Percentiles rank a stretch among this genome's conserved stretches.
Conservation (phyloP, 2,329 filamentous ascomycete genomes). For the Juglanconis sp. region DNA sequence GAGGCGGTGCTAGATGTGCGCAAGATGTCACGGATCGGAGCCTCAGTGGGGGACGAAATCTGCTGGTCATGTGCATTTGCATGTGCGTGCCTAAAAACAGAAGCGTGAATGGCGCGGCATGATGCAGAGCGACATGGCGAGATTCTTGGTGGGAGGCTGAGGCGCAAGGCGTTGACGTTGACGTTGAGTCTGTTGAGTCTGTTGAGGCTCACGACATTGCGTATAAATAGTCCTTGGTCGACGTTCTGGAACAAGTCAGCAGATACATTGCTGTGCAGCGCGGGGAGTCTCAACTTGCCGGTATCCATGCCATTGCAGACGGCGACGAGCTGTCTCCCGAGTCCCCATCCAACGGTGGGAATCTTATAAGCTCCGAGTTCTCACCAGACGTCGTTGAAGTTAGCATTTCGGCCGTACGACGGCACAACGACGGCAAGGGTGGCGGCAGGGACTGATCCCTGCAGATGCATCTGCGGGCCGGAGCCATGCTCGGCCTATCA, state of each 20-base stretch:
- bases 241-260: not conserved
- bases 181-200: too few species aligned
- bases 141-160: not conserved
- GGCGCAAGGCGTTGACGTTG: not conserved
- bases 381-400: not conserved
- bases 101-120: too few species aligned
- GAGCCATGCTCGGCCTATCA: constrained; percentile 9
- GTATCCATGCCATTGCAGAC: not conserved
- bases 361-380: not conserved
- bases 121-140: not conserved
- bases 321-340: not conserved
- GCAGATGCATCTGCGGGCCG: not conserved
- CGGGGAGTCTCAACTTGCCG: not conserved
- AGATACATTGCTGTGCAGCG: not conserved
- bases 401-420: too few species aligned
- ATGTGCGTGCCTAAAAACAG: not conserved
- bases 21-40: not conserved
- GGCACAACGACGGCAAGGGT: not conserved
- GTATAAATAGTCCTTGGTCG: not conserved
- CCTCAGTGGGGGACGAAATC: too few species aligned
- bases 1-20: not conserved
- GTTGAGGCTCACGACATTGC: not conserved
- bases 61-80: too few species aligned
- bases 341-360: not conserved
- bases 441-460: not conserved